Evolutionary conservation across 148 eudicot genomes (phyloP).

Genomic region (Rhododendron williamsianum): DNA sequence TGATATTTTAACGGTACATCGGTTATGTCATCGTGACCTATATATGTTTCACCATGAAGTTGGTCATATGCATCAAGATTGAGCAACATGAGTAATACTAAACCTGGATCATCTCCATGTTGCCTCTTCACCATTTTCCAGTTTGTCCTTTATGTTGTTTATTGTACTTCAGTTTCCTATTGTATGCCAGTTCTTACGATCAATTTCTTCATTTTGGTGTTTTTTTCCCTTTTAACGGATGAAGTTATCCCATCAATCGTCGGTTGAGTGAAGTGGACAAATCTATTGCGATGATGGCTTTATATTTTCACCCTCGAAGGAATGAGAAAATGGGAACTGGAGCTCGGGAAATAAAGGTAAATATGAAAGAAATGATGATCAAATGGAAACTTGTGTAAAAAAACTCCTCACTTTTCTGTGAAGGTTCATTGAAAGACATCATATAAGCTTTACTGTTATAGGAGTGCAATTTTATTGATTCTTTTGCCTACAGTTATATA

Average conservation of each 20-base stretch:
- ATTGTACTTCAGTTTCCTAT: neutral
- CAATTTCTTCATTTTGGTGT: neutral
- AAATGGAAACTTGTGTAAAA: neutral
- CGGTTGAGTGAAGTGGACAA: constrained; percentile 52
- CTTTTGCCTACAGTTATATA: neutral
- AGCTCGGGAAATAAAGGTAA: constrained; percentile 58
- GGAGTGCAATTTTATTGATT: neutral
- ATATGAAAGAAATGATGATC: constrained; percentile 9
- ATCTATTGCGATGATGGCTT: constrained; percentile 41
- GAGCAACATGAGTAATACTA: neutral
- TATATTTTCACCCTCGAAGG: constrained; percentile 64
- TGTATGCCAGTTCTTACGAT: neutral
- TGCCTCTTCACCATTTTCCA: neutral
- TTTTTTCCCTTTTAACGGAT: neutral
- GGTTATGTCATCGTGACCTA: neutral
- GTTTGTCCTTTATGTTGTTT: constrained; percentile 7
- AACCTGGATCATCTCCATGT: neutral
- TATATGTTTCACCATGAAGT: neutral
- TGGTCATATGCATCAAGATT: neutral
- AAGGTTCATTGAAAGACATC: neutral
- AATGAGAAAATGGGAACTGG: constrained; percentile 79
- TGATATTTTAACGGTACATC: neutral
- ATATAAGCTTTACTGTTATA: neutral
- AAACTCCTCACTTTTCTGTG: neutral
- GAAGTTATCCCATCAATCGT: constrained; percentile 54